Conservation (phyloP, 1,284 basidiomycete species). For the Wolfiporia cocos region DNA sequence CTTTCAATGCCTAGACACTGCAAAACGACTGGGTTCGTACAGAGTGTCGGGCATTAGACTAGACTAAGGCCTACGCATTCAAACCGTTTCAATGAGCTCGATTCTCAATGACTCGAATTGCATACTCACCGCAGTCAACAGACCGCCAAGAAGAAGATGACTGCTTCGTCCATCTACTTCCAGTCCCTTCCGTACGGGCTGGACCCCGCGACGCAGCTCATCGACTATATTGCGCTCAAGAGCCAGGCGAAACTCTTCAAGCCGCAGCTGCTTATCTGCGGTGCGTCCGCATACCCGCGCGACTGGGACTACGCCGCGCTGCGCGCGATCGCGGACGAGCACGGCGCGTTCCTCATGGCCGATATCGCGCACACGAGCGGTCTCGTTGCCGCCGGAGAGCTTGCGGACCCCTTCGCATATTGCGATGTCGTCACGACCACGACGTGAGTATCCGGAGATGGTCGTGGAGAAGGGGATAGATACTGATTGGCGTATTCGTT, state of each 20-base stretch:
- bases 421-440: slow-evolving; percentile 98
- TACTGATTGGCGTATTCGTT: neutral
- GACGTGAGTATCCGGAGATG: slow-evolving; percentile 50
- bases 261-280: slow-evolving; percentile 94
- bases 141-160: slow-evolving; percentile 99
- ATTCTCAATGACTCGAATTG: too few relatives aligned
- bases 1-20: too few relatives aligned
- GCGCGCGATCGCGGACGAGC: slow-evolving; percentile 78
- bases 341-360: slow-evolving; percentile 90
- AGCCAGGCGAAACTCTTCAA: slow-evolving; percentile 95
- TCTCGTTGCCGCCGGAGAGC: slow-evolving; percentile 90
- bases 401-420: slow-evolving; percentile 92
- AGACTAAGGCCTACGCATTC: too few relatives aligned
- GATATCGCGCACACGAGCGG: slow-evolving; percentile 99
- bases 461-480: neutral
- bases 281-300: slow-evolving; percentile 97
- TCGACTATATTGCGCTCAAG: slow-evolving; percentile 85
- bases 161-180: slow-evolving; percentile 99
- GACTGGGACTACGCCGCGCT: slow-evolving; percentile 95
- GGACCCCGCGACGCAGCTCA: slow-evolving; percentile 78
- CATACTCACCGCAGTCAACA: slow-evolving; percentile 30
- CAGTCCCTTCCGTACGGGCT: slow-evolving; percentile 97
- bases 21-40: too few relatives aligned
- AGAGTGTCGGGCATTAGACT: too few relatives aligned
- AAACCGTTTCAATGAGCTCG: too few relatives aligned